Evolutionary conservation across 345 rosid species (phyloP).

Genomic region (Ceriops zippeliana): DNA sequence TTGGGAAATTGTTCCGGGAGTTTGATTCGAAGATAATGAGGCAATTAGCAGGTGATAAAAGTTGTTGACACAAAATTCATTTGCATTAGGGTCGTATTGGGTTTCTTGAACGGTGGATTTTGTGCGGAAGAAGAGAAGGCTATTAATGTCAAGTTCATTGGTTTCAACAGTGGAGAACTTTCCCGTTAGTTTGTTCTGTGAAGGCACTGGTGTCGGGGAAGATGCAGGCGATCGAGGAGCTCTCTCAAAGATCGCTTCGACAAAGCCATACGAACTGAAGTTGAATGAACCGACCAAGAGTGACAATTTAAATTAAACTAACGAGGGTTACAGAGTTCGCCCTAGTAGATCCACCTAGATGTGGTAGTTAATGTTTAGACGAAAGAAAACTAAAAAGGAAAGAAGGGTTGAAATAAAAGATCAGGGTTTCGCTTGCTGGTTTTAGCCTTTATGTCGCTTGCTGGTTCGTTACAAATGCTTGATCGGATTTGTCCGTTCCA

Average conservation of each 20-base stretch:
- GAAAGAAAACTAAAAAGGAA: no score
- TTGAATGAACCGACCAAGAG: no score
- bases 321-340: no score
- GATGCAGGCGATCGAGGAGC: slow-evolving; percentile 62
- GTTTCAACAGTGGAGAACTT: slow-evolving; percentile 83
- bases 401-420: no score
- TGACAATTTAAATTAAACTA: no score
- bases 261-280: no score
- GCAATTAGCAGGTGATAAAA: slow-evolving; percentile 82
- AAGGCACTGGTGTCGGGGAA: slow-evolving; percentile 89
- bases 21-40: slow-evolving; percentile 90
- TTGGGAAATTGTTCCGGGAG: slow-evolving; percentile 84
- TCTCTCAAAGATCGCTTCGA: slow-evolving; percentile 26
- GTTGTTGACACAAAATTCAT: slow-evolving; percentile 92
- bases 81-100: slow-evolving; percentile 88
- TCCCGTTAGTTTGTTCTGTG: slow-evolving; percentile 77
- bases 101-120: slow-evolving; percentile 81
- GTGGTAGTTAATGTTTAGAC: no score
- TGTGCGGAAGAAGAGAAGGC: slow-evolving; percentile 70
- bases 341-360: no score
- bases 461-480: no score
- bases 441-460: no score
- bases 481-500: no score
- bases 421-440: no score
- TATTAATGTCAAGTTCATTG: slow-evolving; percentile 78